phyloP scores from a whole-genome alignment of 2,329 filamentous ascomycete species.

The Exophiala oligosperma region DNA sequence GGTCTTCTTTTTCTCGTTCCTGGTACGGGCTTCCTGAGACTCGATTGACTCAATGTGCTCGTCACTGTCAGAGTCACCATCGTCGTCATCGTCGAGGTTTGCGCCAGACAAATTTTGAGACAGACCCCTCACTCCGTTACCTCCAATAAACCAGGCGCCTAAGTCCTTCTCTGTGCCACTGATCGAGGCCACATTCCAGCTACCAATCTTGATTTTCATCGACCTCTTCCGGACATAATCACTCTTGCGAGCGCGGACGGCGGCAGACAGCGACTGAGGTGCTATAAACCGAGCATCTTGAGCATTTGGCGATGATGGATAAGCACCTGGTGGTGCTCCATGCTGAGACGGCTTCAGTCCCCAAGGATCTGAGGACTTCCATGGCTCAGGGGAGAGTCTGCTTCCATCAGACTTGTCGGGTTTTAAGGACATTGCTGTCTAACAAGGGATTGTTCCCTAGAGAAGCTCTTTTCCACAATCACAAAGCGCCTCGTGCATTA shows the following conservation, averaged over 20 bases:
- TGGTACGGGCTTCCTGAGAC: constrained; percentile 48
- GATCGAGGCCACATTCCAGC: constrained; percentile 90
- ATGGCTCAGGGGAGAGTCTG: constrained; percentile 19
- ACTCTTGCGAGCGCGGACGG: constrained; percentile 68
- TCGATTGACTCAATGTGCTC: constrained; percentile 42
- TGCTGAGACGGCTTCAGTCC: constrained; percentile 31
- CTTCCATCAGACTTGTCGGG: constrained; percentile 6
- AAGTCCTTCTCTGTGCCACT: constrained; percentile 86
- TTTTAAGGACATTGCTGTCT: constrained; percentile 16
- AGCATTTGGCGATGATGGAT: constrained; percentile 36
- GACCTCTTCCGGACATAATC: constrained; percentile 77
- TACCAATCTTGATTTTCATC: constrained; percentile 84
- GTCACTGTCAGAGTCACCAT: constrained; percentile 28
- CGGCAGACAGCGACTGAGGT: constrained; percentile 52
- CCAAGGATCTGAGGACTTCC: constrained; percentile 27
- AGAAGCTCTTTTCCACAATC: not conserved
- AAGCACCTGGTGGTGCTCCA: constrained; percentile 48
- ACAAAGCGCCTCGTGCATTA: not conserved
- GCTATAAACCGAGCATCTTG: constrained; percentile 29
- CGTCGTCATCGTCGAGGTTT: constrained; percentile 29
- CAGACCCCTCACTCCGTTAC: constrained; percentile 71
- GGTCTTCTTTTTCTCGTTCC: constrained; percentile 38
- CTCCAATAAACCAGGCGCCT: constrained; percentile 81
- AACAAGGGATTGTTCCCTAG: not conserved
- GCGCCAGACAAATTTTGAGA: constrained; percentile 62